Evolutionary conservation across 805 yeast genomes (phyloP), one percentile per base, ranked within the genome.

Genomic region (Pichia thaimueangensis): DNA sequence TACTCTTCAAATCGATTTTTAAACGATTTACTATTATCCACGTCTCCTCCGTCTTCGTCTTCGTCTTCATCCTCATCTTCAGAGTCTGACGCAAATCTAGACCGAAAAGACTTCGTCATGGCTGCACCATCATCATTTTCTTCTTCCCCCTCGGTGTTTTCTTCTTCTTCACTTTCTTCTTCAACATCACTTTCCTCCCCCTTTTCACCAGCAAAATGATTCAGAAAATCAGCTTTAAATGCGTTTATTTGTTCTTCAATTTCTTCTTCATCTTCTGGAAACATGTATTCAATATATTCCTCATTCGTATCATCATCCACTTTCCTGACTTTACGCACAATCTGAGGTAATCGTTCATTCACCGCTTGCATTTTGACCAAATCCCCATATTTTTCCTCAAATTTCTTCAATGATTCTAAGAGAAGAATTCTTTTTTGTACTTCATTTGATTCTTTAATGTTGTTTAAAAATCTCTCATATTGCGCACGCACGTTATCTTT

Each of bases 371-470:
- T 48, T 0, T 73, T 50, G 6, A 63, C 67, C 0, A 45, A 57
- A 25, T 64, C 58, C 0, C 96, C 96, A 55, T 86, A 76, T 2
- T 58, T 59, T 31, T 62, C 51, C 53, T 87, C 96, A 60, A 84
- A 88, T 43, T 70, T 68, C 38, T 68, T 67, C 69, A 80, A 74
- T 1, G 85, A 78, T 41, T 83, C 80, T 13, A 80, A 60, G 7
- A 89, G 57, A 0, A 68, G 55, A 1, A 71, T 62, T 37, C 91
- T 68, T 17, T 70, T 70, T 16, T 72, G 70, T 3, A 60, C 59
- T 20, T 61, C 57, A 19, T 53, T 53, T 1, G 49, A 38, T 3
- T 53, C 54, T 49, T 72, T 74, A 58, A 72, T 74, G 35, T 60
- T 55, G 5, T 45, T 50, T 35, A 78, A 58, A 0, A 83, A 91